Percentiles rank a stretch among this genome's conserved stretches.
These are phyloP conservation scores for bread wheat (Triticum aestivum) DNA, from an alignment of 176 grass and related monocot genomes.

Conservation along the genomic window IWGSC_CS_RefSeq_v2.1 NC_057807.1:421806500-421806999, in stretches of 20 bases:
- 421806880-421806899: slow-evolving; percentile 4
- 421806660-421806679: neutral
- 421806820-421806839: neutral
- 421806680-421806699: neutral
- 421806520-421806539: neutral
- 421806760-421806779: neutral
- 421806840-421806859: neutral
- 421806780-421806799: neutral
- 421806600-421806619: neutral
- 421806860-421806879: neutral
- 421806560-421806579: neutral
- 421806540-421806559: neutral
- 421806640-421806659: neutral
- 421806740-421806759: neutral
- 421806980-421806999: slow-evolving; percentile 18
- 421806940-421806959: slow-evolving; percentile 21
- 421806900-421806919: slow-evolving; percentile 26
- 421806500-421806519: neutral
- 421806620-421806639: neutral
- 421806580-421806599: slow-evolving; percentile 6
- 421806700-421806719: neutral
- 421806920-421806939: slow-evolving; percentile 3
- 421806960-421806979: neutral
- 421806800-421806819: neutral
- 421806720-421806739: neutral